A percentile compares a stretch with the other conserved stretches of the same genome.
phyloP scores from a whole-genome alignment of 257 asterid genomes.

The Solanum chilense region DNA sequence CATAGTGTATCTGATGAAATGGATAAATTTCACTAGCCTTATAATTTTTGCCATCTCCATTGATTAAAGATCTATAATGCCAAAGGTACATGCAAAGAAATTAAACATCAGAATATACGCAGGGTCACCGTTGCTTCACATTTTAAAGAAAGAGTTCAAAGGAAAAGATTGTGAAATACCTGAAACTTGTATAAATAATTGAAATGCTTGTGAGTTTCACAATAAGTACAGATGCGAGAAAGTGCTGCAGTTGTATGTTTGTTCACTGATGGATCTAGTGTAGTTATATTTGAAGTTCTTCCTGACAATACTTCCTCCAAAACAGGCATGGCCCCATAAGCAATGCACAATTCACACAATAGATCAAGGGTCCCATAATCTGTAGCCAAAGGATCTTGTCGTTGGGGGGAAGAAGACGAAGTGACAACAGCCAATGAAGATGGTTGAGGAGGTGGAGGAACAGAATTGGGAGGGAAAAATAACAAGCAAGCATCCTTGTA shows the following conservation, averaged over 20 bases:
- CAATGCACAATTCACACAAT: slow-evolving; percentile 80
- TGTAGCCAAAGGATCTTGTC: slow-evolving; percentile 71
- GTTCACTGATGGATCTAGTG: slow-evolving; percentile 47
- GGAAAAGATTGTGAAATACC: slow-evolving; percentile 29
- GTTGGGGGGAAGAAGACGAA: slow-evolving; percentile 85
- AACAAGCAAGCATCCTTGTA: slow-evolving; percentile 78
- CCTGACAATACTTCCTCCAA: slow-evolving; percentile 74
- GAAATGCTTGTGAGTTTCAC: slow-evolving; percentile 91
- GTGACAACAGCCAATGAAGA: slow-evolving; percentile 47
- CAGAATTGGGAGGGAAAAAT: slow-evolving; percentile 68
- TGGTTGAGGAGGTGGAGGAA: slow-evolving; percentile 64
- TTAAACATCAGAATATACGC: not conserved
- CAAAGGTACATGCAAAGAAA: not conserved
- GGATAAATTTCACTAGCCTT: not conserved
- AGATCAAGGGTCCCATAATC: slow-evolving; percentile 90
- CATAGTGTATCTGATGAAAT: not conserved
- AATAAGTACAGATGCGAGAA: slow-evolving; percentile 76
- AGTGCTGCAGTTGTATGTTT: slow-evolving; percentile 86
- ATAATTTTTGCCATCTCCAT: not conserved
- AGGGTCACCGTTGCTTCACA: not conserved
- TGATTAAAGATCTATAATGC: not conserved
- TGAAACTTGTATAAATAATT: slow-evolving; percentile 85
- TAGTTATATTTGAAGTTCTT: slow-evolving; percentile 28
- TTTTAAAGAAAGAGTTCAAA: slow-evolving; percentile 1
- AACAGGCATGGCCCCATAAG: slow-evolving; percentile 77